Evolutionary conservation across 495 filamentous ascomycete genomes (phyloP).

Genomic region (Pyrenula massariospora): DNA sequence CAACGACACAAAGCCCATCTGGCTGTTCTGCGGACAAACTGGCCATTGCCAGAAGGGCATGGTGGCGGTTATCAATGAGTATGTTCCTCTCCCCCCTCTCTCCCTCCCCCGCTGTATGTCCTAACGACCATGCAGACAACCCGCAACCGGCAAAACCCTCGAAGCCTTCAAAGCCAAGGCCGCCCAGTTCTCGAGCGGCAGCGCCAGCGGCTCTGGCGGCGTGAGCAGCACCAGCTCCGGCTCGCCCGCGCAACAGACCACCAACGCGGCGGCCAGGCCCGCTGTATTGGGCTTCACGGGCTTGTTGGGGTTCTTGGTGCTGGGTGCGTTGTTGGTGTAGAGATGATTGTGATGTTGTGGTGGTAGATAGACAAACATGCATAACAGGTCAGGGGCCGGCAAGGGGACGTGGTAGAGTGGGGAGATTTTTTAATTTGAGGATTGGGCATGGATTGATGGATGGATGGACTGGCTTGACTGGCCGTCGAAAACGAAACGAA

Average conservation of each 20-base stretch:
- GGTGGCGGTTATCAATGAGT: conserved; percentile 34
- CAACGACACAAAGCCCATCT: conserved; percentile 35
- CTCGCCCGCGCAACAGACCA: neutral
- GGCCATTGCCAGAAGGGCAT: conserved; percentile 37
- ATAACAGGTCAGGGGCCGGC: too few species aligned
- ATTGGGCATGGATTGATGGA: too few species aligned
- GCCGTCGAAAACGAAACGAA: too few species aligned
- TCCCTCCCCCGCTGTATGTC: neutral
- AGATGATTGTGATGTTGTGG: too few species aligned
- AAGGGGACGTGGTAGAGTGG: too few species aligned
- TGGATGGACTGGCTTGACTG: too few species aligned
- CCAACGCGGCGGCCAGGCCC: neutral
- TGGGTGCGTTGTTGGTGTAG: neutral
- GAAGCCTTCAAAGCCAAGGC: neutral
- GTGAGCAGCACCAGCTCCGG: neutral
- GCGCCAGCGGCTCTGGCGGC: neutral
- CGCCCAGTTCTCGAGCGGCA: neutral
- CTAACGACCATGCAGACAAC: neutral
- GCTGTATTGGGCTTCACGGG: neutral
- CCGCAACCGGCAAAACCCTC: neutral
- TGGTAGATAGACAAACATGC: too few species aligned
- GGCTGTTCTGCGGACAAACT: conserved; percentile 47
- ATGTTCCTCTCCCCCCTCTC: neutral
- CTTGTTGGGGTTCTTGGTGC: neutral
- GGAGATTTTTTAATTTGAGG: too few species aligned